Evolutionary conservation across 2,329 filamentous ascomycete species (phyloP), one percentile per base, ranked within the genome.

Genomic region (Colletotrichum liriopes): DNA sequence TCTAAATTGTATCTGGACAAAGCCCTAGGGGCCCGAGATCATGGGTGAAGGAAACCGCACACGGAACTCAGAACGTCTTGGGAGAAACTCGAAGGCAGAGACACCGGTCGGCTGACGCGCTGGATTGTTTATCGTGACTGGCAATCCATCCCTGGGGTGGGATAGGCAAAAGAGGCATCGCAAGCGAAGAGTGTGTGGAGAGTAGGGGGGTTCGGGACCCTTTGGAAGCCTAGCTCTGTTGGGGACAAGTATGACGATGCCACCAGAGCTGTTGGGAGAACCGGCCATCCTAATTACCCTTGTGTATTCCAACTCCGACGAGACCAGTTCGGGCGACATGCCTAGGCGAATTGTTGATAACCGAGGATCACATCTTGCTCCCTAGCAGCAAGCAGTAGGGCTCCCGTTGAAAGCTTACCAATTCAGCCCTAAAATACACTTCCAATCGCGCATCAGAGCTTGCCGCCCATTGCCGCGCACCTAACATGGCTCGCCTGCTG

Each of bases 381-480:
- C 37, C 16, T 8, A 45, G 39, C 12, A 26, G 12, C 23, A 14
- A 45, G 3, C 5, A n/a, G 39, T 5, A 32, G 18, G 26, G 45
- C 39, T 16, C 18, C n/a, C 26, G 58, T 47, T 45, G 35, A 14
- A 23, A 23, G 60, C 60, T 63, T 63, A 52, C 45, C 45, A 63
- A 63, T 12, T 7, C 45, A 52, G 32, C 45, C n/a, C 23, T 51
- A 39, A 52, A 63, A 63, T 63, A 63, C 45, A 52, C 32, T 63
- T 39, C 60, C 59, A 64, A 64, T 55, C 26, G 29, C 5, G 23
- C n/a, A 23, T 11, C 35, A 47, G 39, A 65, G 62, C 37, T 55
- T 65, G 62, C 26, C 62, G 29, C 62, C 39, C 35, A 12, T 52
- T 41, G 23, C 35, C 37, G 49, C 32, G 37, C 16, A 52, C 18